Percentiles rank a stretch among this genome's conserved stretches.
These are phyloP conservation scores for Pichia phayaonensis DNA, from an alignment of 805 yeast genomes.

Conservation along the genomic window DNA sequence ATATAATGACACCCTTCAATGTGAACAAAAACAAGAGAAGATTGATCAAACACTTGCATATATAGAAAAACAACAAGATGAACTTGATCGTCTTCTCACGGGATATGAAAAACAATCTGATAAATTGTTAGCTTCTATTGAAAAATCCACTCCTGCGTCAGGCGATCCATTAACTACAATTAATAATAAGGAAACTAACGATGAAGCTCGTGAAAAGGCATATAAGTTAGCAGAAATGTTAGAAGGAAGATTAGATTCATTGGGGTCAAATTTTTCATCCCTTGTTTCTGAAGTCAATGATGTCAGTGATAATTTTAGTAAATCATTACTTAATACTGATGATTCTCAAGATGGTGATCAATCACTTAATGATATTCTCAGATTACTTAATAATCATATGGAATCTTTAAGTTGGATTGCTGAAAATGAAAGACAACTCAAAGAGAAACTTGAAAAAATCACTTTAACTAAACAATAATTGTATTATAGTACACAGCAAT, in stretches of 20 bases:
- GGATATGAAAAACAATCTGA: slow-evolving; percentile 76
- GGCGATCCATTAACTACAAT: not conserved
- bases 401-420: slow-evolving; percentile 88
- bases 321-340: slow-evolving; percentile 35
- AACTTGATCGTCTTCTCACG: slow-evolving; percentile 71
- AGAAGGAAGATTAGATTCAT: slow-evolving; percentile 69
- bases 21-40: slow-evolving; percentile 77
- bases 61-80: slow-evolving; percentile 88
- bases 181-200: slow-evolving; percentile 38
- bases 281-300: slow-evolving; percentile 76
- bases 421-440: slow-evolving; percentile 57
- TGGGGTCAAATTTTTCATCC: slow-evolving; percentile 70
- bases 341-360: slow-evolving; percentile 21
- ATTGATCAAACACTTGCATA: slow-evolving; percentile 83
- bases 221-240: slow-evolving; percentile 79
- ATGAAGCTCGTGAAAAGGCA: slow-evolving; percentile 83
- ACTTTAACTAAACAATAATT: slow-evolving; percentile 6
- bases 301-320: slow-evolving; percentile 73
- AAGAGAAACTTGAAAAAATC: slow-evolving; percentile 49
- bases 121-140: slow-evolving; percentile 32
- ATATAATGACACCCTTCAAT: slow-evolving; percentile 68
- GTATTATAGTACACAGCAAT: not conserved
- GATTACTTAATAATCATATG: slow-evolving; percentile 77
- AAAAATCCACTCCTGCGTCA: slow-evolving; percentile 15
- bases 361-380: slow-evolving; percentile 62